These are phyloP conservation scores for Termitomyces sp. DNA, from an alignment of 768 basidiomycete species.

Conservation along the genomic window DNA sequence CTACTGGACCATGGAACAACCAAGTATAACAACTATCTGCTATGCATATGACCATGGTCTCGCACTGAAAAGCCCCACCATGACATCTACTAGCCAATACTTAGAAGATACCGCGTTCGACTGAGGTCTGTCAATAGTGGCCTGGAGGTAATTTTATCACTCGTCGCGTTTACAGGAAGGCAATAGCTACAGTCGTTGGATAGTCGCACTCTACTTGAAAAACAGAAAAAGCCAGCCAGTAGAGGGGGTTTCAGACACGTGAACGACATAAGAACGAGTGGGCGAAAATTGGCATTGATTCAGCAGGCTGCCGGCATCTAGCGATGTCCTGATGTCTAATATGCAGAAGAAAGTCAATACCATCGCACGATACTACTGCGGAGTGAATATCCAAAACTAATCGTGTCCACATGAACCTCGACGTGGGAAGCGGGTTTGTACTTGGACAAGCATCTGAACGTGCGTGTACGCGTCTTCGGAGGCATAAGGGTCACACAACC, in stretches of 20 bases:
- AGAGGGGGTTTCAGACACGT: background rate
- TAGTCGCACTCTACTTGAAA: too few species aligned
- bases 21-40: background rate
- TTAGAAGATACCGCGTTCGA: background rate
- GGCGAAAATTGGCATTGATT: background rate
- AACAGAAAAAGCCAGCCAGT: too few species aligned
- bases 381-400: too few species aligned
- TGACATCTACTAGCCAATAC: background rate
- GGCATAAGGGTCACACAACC: background rate
- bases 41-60: background rate
- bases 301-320: background rate
- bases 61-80: background rate
- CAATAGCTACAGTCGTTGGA: background rate
- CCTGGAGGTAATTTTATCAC: background rate
- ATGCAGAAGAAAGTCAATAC: background rate
- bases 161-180: background rate
- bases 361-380: constrained; percentile 2
- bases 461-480: background rate
- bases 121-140: background rate
- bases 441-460: background rate
- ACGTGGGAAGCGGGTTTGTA: constrained; percentile 1
- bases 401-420: background rate
- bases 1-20: too few species aligned
- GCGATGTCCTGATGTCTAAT: background rate
- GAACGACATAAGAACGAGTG: background rate